Evolutionary conservation across 305 asterid species (phyloP).

Genomic region (Rubia peregrina): DNA sequence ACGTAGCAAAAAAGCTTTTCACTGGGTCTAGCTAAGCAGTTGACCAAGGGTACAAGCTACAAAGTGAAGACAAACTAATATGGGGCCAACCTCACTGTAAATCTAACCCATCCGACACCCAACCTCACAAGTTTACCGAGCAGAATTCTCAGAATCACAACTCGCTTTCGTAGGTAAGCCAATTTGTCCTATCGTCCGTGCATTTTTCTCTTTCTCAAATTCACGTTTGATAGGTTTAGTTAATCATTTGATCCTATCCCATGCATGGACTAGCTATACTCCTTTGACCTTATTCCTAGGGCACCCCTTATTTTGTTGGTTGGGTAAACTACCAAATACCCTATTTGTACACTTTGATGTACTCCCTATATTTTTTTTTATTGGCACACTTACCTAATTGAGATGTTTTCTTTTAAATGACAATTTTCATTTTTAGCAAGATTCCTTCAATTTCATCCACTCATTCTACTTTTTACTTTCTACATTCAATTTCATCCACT

Average conservation of each 20-base stretch:
- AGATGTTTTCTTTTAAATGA: no score
- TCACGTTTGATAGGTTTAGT: background rate
- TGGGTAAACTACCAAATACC: background rate
- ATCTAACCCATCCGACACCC: slow-evolving; percentile 8
- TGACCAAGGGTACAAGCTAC: slow-evolving; percentile 6
- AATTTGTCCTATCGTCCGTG: background rate
- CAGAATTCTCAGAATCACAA: background rate
- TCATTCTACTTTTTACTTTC: no score
- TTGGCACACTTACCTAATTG: no score
- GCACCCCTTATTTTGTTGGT: background rate
- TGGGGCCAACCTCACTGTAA: slow-evolving; percentile 10
- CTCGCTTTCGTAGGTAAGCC: background rate
- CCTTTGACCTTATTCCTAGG: background rate
- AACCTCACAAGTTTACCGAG: background rate
- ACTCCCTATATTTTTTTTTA: no score
- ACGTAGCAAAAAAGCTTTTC: no score
- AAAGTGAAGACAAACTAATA: background rate
- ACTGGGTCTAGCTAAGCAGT: slow-evolving; percentile 4
- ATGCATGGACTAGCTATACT: background rate
- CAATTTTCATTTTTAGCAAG: no score
- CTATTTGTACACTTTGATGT: background rate
- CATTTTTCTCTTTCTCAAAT: background rate
- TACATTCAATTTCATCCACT: no score
- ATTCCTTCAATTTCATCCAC: no score
- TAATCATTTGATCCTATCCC: background rate